Evolutionary conservation across 2,329 filamentous ascomycete species (phyloP).

Genomic region (Phaeosphaeria sp.): DNA sequence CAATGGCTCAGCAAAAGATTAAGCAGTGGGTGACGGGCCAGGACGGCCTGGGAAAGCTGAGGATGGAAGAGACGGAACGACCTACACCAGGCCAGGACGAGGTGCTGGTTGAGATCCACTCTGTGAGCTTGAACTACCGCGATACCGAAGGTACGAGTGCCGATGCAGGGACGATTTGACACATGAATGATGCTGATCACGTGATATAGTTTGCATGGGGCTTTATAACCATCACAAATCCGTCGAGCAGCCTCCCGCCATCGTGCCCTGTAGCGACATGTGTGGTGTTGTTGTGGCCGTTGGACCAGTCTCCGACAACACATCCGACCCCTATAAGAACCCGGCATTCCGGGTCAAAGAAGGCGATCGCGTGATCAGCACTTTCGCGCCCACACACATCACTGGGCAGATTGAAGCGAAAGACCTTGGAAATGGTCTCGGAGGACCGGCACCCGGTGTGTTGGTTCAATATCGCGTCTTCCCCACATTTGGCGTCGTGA

Average conservation of each 20-base stretch:
- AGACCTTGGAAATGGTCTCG: conserved; percentile 65
- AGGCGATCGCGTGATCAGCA: conserved; percentile 72
- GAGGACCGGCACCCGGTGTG: conserved; percentile 65
- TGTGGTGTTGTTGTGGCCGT: conserved; percentile 66
- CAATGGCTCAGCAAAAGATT: conserved; percentile 37
- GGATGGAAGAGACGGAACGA: conserved; percentile 41
- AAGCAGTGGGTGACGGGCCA: conserved; percentile 53
- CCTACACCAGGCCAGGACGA: conserved; percentile 48
- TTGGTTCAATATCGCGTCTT: conserved; percentile 68
- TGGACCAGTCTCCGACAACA: conserved; percentile 49
- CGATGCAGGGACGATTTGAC: not conserved
- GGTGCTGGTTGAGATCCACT: conserved; percentile 59
- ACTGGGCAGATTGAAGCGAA: conserved; percentile 65
- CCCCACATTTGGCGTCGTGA: conserved; percentile 62
- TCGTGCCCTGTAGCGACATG: conserved; percentile 75
- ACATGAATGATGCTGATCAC: conserved; percentile 10
- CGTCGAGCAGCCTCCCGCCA: conserved; percentile 47
- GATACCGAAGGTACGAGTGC: conserved; percentile 53
- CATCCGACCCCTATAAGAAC: conserved; percentile 55
- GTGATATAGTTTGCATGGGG: conserved; percentile 65
- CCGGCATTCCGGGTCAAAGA: conserved; percentile 36
- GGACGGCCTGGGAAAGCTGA: conserved; percentile 52
- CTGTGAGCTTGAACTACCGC: conserved; percentile 63
- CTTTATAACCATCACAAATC: conserved; percentile 71
- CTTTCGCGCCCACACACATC: conserved; percentile 65